Conservation (phyloP, 371 early-diverging fungal genomes). For the Mucor mucedo region DNA sequence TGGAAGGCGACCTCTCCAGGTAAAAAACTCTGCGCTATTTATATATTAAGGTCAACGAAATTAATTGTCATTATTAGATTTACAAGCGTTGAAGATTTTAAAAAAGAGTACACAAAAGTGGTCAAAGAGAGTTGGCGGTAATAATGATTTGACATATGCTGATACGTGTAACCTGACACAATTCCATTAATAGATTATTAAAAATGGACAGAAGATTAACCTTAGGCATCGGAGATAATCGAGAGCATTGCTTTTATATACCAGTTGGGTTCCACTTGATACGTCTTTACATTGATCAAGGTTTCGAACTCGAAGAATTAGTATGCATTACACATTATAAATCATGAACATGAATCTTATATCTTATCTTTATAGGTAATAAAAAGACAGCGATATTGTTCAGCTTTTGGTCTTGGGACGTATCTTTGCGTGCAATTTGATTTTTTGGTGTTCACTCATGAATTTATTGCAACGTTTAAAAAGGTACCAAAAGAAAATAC, state of each 20-base stretch:
- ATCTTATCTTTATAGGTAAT: slow-evolving; percentile 57
- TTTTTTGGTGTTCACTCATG: slow-evolving; percentile 92
- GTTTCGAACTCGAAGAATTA: slow-evolving; percentile 89
- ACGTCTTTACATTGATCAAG: slow-evolving; percentile 78
- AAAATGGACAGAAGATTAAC: slow-evolving; percentile 78
- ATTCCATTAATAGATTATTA: slow-evolving; percentile 55
- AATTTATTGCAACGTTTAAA: slow-evolving; percentile 84
- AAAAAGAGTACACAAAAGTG: slow-evolving; percentile 76
- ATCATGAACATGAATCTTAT: no score
- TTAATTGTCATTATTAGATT: slow-evolving; percentile 46
- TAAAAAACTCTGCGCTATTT: slow-evolving; percentile 5
- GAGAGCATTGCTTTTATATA: slow-evolving; percentile 86
- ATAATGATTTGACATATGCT: slow-evolving; percentile 1
- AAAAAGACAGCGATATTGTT: slow-evolving; percentile 90
- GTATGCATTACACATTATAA: slow-evolving; percentile 28
- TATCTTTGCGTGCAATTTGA: slow-evolving; percentile 88
- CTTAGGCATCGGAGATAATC: slow-evolving; percentile 92
- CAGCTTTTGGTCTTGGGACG: slow-evolving; percentile 88
- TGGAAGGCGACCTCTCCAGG: slow-evolving; percentile 84
- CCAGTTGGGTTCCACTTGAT: slow-evolving; percentile 86
- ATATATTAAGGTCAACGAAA: neutral
- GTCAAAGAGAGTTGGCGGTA: slow-evolving; percentile 75
- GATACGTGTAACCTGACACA: neutral
- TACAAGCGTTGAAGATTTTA: slow-evolving; percentile 78
- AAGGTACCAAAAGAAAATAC: slow-evolving; percentile 67